Base-by-base conservation (phyloP, 352 stramenopile genomes). In the Phytophthora pini region DNA sequence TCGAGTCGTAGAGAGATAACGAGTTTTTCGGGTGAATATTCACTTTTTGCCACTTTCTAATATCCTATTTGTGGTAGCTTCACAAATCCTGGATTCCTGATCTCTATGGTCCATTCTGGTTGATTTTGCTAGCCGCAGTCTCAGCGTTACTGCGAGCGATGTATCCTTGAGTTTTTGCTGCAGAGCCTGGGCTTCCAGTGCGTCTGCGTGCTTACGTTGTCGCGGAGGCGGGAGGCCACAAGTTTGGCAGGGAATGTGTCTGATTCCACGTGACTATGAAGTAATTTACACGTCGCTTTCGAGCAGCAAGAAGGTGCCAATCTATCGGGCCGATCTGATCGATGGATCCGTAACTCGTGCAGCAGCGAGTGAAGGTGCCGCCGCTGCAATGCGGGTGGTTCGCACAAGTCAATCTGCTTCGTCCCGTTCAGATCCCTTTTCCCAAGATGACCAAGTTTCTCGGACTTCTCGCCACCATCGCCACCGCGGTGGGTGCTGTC, bases 371-470 rank as follows among this genome's bases (percentile, higher is more conserved):
- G 55, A 62, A 58, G 56, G 47, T 58, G 46, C 34, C 26, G 24
- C 26, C 12, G 43, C 43, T 36, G 31, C 9, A 8, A 7, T 54
- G 17, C 39, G 24, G 46, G 13, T 43, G 53, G 6, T 63, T 10
- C n/a, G 13, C 67, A 72, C 48, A 69, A 60, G 43, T 54, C 36
- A 68, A 75, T 75, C 56, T 72, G 60, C 66, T 54, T 38, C 60
- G 40, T 51, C 60, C 44, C 13, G 61, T 61, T 53, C 66, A 66
- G 61, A 59, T 66, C 53, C 17, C 41, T 68, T 61, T n/a, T 20
- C 53, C 56, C 61, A 59, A 57, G 41, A 74, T 74, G 66, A 32
- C 34, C 61, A 74, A 70, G 49, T 63, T 74, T 27, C 40, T 65
- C 48, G 48, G 49, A 52, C 56, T 70, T 41, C 41, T 70, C 45